Percentiles rank a stretch among this genome's conserved stretches.
These are phyloP conservation scores for Tillandsia leiboldiana DNA, from an alignment of 176 grass and related monocot genomes.

Conservation along the genomic window DNA sequence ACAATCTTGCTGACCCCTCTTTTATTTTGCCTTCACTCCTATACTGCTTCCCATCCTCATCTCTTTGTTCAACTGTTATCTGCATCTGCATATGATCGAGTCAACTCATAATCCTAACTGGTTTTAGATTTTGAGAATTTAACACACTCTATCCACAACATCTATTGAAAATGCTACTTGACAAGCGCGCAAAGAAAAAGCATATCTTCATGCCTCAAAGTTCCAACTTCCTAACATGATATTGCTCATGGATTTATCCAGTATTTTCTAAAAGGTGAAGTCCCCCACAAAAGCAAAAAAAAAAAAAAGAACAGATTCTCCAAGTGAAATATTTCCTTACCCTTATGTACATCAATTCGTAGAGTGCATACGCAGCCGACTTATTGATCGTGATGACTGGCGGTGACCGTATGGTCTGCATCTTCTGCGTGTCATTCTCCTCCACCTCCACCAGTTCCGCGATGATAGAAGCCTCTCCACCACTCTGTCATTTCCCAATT, in stretches of 20 bases:
- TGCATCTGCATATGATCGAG: too few relatives aligned
- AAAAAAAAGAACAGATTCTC: background rate
- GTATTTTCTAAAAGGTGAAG: background rate
- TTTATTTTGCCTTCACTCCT: too few relatives aligned
- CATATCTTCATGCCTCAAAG: background rate
- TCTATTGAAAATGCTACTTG: too few relatives aligned
- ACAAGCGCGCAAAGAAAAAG: too few relatives aligned
- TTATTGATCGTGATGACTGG: slow-evolving; percentile 68
- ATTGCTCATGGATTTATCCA: too few relatives aligned
- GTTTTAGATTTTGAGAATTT: too few relatives aligned
- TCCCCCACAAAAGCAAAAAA: background rate
- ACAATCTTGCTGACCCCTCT: too few relatives aligned
- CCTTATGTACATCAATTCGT: slow-evolving; percentile 43
- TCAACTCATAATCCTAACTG: too few relatives aligned
- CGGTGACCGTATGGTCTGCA: slow-evolving; percentile 33
- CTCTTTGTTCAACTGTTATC: too few relatives aligned
- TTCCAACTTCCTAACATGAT: background rate
- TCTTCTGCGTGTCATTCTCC: slow-evolving; percentile 30
- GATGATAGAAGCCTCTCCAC: slow-evolving; percentile 63
- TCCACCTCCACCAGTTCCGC: slow-evolving; percentile 51
- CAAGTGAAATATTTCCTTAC: slow-evolving; percentile 25
- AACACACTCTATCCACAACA: too few relatives aligned
- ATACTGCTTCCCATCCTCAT: too few relatives aligned
- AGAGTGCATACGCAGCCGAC: slow-evolving; percentile 42
- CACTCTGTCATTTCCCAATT: slow-evolving; percentile 33